Conservation (phyloP, 2,329 filamentous ascomycete genomes). For the Aureobasidium zeae region DNA sequence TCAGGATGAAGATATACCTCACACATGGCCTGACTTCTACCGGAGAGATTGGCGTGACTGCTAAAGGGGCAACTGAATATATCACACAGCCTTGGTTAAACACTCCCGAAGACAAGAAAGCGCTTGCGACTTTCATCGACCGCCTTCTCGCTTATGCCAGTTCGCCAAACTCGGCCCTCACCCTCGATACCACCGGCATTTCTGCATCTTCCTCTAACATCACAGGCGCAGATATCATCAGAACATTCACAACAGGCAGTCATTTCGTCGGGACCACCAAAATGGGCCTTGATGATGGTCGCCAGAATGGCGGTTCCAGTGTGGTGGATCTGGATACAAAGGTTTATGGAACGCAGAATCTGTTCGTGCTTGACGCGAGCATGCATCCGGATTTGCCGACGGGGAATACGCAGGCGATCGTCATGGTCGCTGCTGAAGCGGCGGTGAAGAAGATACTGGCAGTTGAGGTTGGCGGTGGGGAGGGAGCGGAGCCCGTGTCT, state of each 20-base stretch:
- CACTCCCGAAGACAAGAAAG: slow-evolving; percentile 35
- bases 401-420: slow-evolving; percentile 55
- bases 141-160: slow-evolving; percentile 36
- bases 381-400: slow-evolving; percentile 59
- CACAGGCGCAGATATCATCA: slow-evolving; percentile 9
- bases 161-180: slow-evolving; percentile 33
- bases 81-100: slow-evolving; percentile 44
- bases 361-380: slow-evolving; percentile 48
- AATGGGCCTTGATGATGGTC: slow-evolving; percentile 49
- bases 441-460: slow-evolving; percentile 40
- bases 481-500: slow-evolving; percentile 26
- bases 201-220: slow-evolving; percentile 24
- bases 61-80: slow-evolving; percentile 33
- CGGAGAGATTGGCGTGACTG: slow-evolving; percentile 28
- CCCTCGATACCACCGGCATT: slow-evolving; percentile 21
- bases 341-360: slow-evolving; percentile 41
- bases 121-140: slow-evolving; percentile 38
- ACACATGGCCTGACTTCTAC: slow-evolving; percentile 45
- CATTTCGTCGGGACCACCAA: slow-evolving; percentile 48
- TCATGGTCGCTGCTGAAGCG: slow-evolving; percentile 53
- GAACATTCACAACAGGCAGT: slow-evolving; percentile 20
- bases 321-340: slow-evolving; percentile 56
- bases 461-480: not conserved
- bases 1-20: slow-evolving; percentile 50
- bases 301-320: slow-evolving; percentile 44